Evolutionary conservation across 108 stramenopile species (phyloP), one percentile per base, ranked within the genome.

Genomic region (Cyclotella cryptica): DNA sequence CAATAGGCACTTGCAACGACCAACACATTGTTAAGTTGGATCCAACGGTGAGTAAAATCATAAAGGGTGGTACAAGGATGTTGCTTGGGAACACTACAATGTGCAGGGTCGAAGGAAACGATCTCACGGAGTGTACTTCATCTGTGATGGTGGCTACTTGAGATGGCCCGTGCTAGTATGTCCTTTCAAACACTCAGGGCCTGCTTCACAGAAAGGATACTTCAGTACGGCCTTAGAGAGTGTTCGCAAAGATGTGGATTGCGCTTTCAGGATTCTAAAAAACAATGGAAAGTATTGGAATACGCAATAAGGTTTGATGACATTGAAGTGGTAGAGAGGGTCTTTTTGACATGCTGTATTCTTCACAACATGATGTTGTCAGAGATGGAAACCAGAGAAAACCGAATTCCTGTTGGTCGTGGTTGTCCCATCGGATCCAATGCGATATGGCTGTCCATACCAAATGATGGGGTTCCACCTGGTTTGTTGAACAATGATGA

Each of bases 181-280:
- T 52, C 84, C 84, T 10, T 74, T 57, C 59, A 78, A 69, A 41
- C 8, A 24, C 44, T 27, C 54, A 0, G 35, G 55, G 0, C 24
- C 18, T 17, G 44, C 70, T 39, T 18, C 60, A 19, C 51, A 28
- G 45, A 30, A 66, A 22, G 65, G 21, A 28, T 75, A 55, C 27
- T 74, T 64, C 24, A 66, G 41, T 13, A n/a, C 63, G 1, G 58
- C 71, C 46, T 19, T 85, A 15, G 85, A 88, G 61, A 81, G 83
- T 24, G 39, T 88, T 15, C 47, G 87, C 22, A 88, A 88, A 47
- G 85, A 88, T 84, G 85, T 79, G 3, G 87, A 88, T 52, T 85
- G 87, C 6, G 6, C 35, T 1, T 82, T 86, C 66, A 81, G 81
- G 9, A 86, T 86, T 64, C 40, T 86, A 53, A 86, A 86, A 51